phyloP scores from a whole-genome alignment of 1,284 basidiomycete species.

The Wolfiporia cocos region DNA sequence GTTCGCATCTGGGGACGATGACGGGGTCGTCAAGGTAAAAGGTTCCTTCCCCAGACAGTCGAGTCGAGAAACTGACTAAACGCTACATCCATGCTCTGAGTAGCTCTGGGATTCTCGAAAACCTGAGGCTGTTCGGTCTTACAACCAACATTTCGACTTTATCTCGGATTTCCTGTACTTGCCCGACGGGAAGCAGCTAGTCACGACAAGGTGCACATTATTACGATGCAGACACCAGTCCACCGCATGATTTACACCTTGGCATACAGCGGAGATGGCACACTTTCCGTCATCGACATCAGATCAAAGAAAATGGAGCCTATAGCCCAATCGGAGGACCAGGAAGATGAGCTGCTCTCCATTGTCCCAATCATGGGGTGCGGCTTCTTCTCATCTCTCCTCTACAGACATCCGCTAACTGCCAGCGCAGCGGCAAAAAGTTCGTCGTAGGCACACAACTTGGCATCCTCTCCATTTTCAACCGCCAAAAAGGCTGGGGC shows the following conservation, averaged over 20 bases:
- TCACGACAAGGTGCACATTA: slow-evolving; percentile 83
- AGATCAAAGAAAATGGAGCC: slow-evolving; percentile 73
- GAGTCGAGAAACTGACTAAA: not conserved
- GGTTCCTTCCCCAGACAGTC: not conserved
- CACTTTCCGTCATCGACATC: slow-evolving; percentile 85
- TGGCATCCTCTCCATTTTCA: slow-evolving; percentile 90
- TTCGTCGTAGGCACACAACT: slow-evolving; percentile 87
- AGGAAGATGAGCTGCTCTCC: slow-evolving; percentile 91
- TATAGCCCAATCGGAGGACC: slow-evolving; percentile 83
- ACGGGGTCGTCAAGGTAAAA: slow-evolving; percentile 85
- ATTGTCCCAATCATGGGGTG: slow-evolving; percentile 80
- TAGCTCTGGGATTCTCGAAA: slow-evolving; percentile 88
- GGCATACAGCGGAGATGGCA: slow-evolving; percentile 76
- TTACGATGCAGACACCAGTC: too few species aligned
- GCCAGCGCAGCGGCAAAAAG: slow-evolving; percentile 61
- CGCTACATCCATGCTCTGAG: not conserved
- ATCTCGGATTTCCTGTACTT: slow-evolving; percentile 92
- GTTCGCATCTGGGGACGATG: slow-evolving; percentile 87
- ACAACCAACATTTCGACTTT: slow-evolving; percentile 92
- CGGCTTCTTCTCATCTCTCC: slow-evolving; percentile 9
- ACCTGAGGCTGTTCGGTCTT: slow-evolving; percentile 56
- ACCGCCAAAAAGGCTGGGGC: slow-evolving; percentile 79
- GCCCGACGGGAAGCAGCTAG: slow-evolving; percentile 78
- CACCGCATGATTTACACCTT: not conserved
- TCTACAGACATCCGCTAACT: not conserved